These are phyloP conservation scores for Ophiostoma triangulosporum DNA, from an alignment of 2,329 filamentous ascomycete species.

Conservation along the genomic window DNA sequence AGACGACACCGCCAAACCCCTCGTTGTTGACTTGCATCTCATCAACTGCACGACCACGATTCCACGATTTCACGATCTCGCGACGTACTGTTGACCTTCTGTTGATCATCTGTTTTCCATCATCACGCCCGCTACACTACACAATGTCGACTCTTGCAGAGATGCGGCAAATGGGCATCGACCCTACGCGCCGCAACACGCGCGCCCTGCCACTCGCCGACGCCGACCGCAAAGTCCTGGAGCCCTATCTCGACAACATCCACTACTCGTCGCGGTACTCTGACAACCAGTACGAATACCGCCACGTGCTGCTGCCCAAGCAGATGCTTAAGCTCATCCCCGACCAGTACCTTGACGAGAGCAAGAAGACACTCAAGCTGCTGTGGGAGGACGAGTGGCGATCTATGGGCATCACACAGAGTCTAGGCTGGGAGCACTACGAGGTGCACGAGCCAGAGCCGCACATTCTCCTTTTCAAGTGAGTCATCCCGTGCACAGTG, in stretches of 20 bases:
- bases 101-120: not conserved
- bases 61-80: not conserved
- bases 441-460: constrained; percentile 98
- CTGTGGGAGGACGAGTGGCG: constrained; percentile 99
- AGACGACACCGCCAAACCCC: not conserved
- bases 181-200: constrained; percentile 75
- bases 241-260: constrained; percentile 86
- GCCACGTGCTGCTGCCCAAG: constrained; percentile 94
- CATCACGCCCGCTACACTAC: not conserved
- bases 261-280: constrained; percentile 79
- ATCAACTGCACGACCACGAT: not conserved
- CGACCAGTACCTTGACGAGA: constrained; percentile 49
- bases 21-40: not conserved
- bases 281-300: constrained; percentile 87
- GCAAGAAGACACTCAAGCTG: constrained; percentile 85
- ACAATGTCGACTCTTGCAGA: constrained; percentile 13
- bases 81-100: no score
- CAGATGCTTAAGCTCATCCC: constrained; percentile 96
- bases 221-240: constrained; percentile 65
- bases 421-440: constrained; percentile 97
- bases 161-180: constrained; percentile 45
- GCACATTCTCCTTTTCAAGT: constrained; percentile 98
- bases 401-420: constrained; percentile 95
- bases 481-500: constrained; percentile 25
- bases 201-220: constrained; percentile 69